These are phyloP conservation scores for Syncephalastrum racemosum DNA, from an alignment of 371 early-diverging fungal species.

Conservation along the genomic window DNA sequence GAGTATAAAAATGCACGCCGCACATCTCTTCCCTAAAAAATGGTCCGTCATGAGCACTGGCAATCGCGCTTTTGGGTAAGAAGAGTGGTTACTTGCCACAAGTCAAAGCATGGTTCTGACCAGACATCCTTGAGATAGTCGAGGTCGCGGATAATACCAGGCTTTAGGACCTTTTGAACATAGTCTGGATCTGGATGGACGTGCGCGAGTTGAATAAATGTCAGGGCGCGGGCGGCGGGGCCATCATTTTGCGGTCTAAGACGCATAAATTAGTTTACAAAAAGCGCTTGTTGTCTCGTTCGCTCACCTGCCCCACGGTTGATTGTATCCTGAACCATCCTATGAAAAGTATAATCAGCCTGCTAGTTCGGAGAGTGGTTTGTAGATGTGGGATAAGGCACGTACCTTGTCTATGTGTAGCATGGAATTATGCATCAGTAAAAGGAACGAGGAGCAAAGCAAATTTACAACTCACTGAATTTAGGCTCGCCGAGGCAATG, in stretches of 20 bases:
- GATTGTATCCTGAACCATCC: conserved; percentile 54
- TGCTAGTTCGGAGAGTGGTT: too few relatives aligned
- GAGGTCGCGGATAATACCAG: conserved; percentile 47
- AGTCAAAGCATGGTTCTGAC: conserved; percentile 46
- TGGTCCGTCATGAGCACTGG: neutral
- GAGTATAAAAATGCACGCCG: conserved; percentile 69
- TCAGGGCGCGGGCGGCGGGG: conserved; percentile 70
- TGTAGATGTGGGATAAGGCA: too few relatives aligned
- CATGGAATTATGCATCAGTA: too few relatives aligned
- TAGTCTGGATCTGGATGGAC: conserved; percentile 19
- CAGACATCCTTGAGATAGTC: conserved; percentile 58
- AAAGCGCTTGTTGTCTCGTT: neutral
- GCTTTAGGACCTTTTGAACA: conserved; percentile 14
- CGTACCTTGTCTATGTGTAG: too few relatives aligned
- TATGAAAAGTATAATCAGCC: conserved; percentile 1
- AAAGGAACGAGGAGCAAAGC: too few relatives aligned
- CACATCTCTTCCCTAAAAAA: conserved; percentile 62
- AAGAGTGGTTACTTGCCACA: conserved; percentile 31
- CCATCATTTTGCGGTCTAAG: conserved; percentile 80
- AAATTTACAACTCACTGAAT: conserved; percentile 39
- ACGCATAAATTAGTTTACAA: neutral
- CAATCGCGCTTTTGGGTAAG: neutral
- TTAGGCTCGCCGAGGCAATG: conserved; percentile 77
- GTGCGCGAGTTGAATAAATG: conserved; percentile 50
- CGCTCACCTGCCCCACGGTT: conserved; percentile 57